Evolutionary conservation across 176 grass and related monocot genomes (phyloP).

Genomic region (Urochloa ruziziensis): DNA sequence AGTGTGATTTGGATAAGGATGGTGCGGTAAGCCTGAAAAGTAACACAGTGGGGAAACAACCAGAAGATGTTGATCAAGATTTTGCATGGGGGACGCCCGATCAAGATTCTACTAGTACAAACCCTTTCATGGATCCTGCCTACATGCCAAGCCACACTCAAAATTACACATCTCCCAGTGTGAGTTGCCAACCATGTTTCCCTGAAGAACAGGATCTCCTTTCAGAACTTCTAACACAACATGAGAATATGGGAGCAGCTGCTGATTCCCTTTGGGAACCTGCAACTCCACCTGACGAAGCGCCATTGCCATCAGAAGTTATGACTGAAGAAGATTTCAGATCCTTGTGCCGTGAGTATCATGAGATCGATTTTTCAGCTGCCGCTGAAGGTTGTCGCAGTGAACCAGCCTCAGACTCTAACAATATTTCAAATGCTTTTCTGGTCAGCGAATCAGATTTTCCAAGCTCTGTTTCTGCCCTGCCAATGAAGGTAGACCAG

Average conservation of each 20-base stretch:
- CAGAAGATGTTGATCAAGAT: constrained; percentile 28
- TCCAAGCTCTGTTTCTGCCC: neutral
- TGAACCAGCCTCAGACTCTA: constrained; percentile 45
- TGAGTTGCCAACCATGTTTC: constrained; percentile 21
- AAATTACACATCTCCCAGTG: constrained; percentile 23
- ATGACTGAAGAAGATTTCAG: constrained; percentile 56
- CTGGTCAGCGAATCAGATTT: constrained; percentile 20
- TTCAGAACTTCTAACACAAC: constrained; percentile 47
- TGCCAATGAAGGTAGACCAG: constrained; percentile 17
- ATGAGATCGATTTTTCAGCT: constrained; percentile 40
- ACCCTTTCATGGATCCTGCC: constrained; percentile 48
- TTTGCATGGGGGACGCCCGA: neutral
- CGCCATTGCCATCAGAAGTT: constrained; percentile 43
- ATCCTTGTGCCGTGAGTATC: constrained; percentile 49
- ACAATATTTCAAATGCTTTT: constrained; percentile 26
- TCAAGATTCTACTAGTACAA: constrained; percentile 50
- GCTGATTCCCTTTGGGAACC: constrained; percentile 66
- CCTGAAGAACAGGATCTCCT: constrained; percentile 52
- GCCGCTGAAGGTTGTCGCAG: constrained; percentile 15
- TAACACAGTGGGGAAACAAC: constrained; percentile 18
- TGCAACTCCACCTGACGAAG: constrained; percentile 61
- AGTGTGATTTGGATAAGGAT: constrained; percentile 27
- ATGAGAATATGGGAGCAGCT: constrained; percentile 33
- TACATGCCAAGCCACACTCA: constrained; percentile 9
- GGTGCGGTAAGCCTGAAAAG: constrained; percentile 22